Conservation (phyloP, 2,329 filamentous ascomycete genomes). For the Cladosporium sp. region DNA sequence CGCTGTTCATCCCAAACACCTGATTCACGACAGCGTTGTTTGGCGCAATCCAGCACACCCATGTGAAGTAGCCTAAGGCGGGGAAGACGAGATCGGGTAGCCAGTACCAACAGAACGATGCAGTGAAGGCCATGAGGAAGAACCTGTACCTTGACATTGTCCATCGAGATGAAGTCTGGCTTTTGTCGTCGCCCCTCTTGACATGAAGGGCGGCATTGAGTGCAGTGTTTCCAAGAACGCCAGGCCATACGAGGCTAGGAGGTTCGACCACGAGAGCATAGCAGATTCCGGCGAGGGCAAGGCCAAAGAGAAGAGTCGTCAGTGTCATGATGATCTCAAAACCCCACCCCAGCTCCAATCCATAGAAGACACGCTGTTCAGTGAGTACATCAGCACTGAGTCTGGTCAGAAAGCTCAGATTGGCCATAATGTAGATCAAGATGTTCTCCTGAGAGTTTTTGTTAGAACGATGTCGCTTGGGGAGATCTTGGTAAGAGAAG, state of each 20-base stretch:
- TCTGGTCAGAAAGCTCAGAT: constrained; percentile 49
- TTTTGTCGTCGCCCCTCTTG: background rate
- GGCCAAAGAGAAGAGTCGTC: constrained; percentile 82
- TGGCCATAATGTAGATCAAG: constrained; percentile 42
- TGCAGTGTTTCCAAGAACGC: constrained; percentile 79
- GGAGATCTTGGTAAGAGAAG: constrained; percentile 21
- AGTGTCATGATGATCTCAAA: constrained; percentile 82
- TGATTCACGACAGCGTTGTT: constrained; percentile 84
- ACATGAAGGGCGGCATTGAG: constrained; percentile 80
- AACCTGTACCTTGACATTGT: constrained; percentile 78
- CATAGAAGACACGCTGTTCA: constrained; percentile 86
- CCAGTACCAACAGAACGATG: constrained; percentile 78
- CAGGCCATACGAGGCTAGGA: constrained; percentile 88
- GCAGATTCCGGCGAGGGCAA: constrained; percentile 79
- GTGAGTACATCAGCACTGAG: constrained; percentile 61
- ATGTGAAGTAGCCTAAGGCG: constrained; percentile 82
- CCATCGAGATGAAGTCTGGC: constrained; percentile 39
- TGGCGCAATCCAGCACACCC: constrained; percentile 84
- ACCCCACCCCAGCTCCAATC: constrained; percentile 68
- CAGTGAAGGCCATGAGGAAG: constrained; percentile 69
- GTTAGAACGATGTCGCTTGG: constrained; percentile 40
- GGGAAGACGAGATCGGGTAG: constrained; percentile 78
- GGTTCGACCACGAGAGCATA: constrained; percentile 78
- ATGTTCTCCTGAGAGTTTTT: constrained; percentile 55
- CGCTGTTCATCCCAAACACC: constrained; percentile 81